A percentile compares a stretch with the other conserved stretches of the same genome.
Evolutionary conservation across 306 rosid genomes (phyloP).

Genomic region (Sophora flavescens): DNA sequence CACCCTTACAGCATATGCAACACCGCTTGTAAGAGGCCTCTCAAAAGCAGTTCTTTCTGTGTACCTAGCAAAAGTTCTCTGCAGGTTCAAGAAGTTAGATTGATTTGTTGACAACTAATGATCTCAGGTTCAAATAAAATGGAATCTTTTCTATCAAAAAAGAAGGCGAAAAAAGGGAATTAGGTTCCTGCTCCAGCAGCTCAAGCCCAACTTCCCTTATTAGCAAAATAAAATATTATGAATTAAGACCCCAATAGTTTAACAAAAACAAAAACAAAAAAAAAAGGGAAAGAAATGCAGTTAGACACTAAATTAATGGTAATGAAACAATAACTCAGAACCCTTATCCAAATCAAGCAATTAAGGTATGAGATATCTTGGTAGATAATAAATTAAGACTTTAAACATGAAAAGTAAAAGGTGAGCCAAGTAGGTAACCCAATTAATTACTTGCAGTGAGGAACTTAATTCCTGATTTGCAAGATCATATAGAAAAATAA

Average conservation of each 20-base stretch:
- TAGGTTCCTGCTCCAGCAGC: slow-evolving; percentile 24
- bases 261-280: too few relatives aligned
- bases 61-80: slow-evolving; percentile 79
- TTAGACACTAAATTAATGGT: slow-evolving; percentile 4
- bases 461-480: neutral
- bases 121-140: slow-evolving; percentile 10
- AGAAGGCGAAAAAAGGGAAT: neutral
- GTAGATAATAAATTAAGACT: neutral
- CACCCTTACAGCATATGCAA: slow-evolving; percentile 85
- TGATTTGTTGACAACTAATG: slow-evolving; percentile 33
- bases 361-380: neutral
- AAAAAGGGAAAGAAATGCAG: neutral
- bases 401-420: slow-evolving; percentile 8
- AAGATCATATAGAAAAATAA: neutral
- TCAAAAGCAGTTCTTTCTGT: slow-evolving; percentile 84
- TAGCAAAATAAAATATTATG: neutral
- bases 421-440: neutral
- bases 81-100: slow-evolving; percentile 51
- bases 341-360: slow-evolving; percentile 8
- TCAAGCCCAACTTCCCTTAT: slow-evolving; percentile 21
- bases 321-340: neutral
- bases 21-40: slow-evolving; percentile 86
- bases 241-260: neutral
- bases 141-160: slow-evolving; percentile 16
- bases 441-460: neutral